Conservation (phyloP, 257 asterid species). For the Fraxinus quadrangulata region DNA sequence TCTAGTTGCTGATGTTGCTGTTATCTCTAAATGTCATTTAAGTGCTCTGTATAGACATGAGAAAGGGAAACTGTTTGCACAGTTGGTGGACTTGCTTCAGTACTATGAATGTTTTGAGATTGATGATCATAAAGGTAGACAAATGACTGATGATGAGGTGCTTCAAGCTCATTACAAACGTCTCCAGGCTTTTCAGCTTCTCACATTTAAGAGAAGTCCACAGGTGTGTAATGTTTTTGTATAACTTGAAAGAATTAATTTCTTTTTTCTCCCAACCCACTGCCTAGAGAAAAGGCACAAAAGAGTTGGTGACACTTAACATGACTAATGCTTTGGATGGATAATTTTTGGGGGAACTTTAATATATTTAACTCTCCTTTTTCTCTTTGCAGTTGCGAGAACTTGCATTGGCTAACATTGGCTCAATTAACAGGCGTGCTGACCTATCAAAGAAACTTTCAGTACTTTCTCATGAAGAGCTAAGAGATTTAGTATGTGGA, state of each 20-base stretch:
- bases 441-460: conserved; percentile 88
- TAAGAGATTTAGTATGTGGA: conserved; percentile 82
- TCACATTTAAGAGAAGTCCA: conserved; percentile 81
- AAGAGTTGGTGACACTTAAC: neutral
- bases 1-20: conserved; percentile 95
- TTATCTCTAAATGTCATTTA: conserved; percentile 92
- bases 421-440: conserved; percentile 78
- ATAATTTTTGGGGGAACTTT: conserved; percentile 13
- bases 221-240: conserved; percentile 47
- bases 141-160: conserved; percentile 98
- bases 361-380: conserved; percentile 14
- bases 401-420: conserved; percentile 92
- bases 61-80: conserved; percentile 90
- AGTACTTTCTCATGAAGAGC: conserved; percentile 74
- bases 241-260: neutral
- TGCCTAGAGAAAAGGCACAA: neutral
- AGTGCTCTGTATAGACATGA: conserved; percentile 87
- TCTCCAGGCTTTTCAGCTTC: conserved; percentile 90
- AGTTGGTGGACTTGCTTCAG: conserved; percentile 95
- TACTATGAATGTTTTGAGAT: conserved; percentile 94
- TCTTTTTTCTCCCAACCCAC: neutral
- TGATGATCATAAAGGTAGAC: conserved; percentile 91
- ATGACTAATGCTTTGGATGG: neutral
- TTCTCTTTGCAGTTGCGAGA: conserved; percentile 70
- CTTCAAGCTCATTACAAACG: conserved; percentile 90